These are phyloP conservation scores for Alternaria viburni DNA, from an alignment of 2,329 filamentous ascomycete genomes.

Conservation along the genomic window DNA sequence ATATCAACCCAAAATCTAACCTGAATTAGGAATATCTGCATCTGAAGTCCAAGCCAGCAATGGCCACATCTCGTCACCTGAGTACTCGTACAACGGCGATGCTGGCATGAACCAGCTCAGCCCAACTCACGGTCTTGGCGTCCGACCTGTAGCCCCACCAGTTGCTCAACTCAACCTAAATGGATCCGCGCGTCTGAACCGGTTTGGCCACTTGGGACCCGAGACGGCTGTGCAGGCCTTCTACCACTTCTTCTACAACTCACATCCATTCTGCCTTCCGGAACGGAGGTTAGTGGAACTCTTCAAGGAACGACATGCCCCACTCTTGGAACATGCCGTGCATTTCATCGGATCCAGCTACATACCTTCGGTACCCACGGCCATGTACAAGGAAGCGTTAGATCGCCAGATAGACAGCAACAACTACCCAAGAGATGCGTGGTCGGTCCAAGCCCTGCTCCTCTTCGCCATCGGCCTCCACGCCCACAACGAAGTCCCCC, in stretches of 20 bases:
- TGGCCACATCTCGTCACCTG: slow-evolving; percentile 38
- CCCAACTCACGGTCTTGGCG: slow-evolving; percentile 27
- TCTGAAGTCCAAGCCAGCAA: slow-evolving; percentile 24
- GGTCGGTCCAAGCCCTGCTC: slow-evolving; percentile 77
- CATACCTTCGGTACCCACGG: slow-evolving; percentile 53
- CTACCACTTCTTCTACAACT: slow-evolving; percentile 60
- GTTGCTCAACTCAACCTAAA: slow-evolving; percentile 41
- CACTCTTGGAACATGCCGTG: slow-evolving; percentile 61
- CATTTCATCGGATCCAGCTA: slow-evolving; percentile 65
- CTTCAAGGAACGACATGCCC: slow-evolving; percentile 49
- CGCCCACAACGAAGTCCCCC: slow-evolving; percentile 73
- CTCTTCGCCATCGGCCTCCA: slow-evolving; percentile 80
- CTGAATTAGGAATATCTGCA: slow-evolving; percentile 7
- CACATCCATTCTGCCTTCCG: slow-evolving; percentile 64
- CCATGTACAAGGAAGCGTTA: slow-evolving; percentile 52
- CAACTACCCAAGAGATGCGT: slow-evolving; percentile 50
- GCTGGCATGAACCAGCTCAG: slow-evolving; percentile 32
- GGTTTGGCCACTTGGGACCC: slow-evolving; percentile 36
- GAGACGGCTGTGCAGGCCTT: slow-evolving; percentile 42
- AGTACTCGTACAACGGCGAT: slow-evolving; percentile 39
- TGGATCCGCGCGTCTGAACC: slow-evolving; percentile 38
- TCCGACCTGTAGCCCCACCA: slow-evolving; percentile 27
- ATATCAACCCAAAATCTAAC: background rate
- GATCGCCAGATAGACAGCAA: slow-evolving; percentile 40
- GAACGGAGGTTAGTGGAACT: slow-evolving; percentile 47